phyloP scores from a whole-genome alignment of 805 yeast genomes.

The Blastobotrys peoriensis region DNA sequence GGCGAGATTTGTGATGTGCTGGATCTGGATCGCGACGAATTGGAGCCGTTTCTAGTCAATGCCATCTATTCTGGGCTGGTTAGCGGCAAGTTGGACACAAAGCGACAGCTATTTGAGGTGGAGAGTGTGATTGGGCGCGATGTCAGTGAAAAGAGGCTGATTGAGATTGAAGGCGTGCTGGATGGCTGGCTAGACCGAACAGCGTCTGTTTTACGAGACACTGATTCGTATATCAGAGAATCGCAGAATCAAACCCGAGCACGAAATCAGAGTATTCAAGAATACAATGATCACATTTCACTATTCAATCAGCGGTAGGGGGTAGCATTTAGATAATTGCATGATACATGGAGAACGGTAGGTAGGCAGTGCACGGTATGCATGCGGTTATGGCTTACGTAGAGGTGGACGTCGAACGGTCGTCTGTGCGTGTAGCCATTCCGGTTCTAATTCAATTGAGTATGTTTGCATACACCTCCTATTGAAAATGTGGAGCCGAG shows the following conservation, averaged over 20 bases:
- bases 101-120: conserved; percentile 15
- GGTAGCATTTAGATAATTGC: too few relatives aligned
- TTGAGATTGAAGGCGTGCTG: conserved; percentile 13
- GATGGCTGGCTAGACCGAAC: conserved; percentile 9
- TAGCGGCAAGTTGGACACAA: conserved; percentile 23
- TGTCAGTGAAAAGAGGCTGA: conserved; percentile 15
- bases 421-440: too few relatives aligned
- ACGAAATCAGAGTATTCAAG: neutral
- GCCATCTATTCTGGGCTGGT: conserved; percentile 22
- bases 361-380: too few relatives aligned
- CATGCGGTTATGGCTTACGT: too few relatives aligned
- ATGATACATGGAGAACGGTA: too few relatives aligned
- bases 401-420: too few relatives aligned
- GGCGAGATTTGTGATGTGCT: conserved; percentile 11
- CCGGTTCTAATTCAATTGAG: too few relatives aligned
- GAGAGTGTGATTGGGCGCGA: conserved; percentile 17
- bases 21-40: conserved; percentile 8
- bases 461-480: too few relatives aligned
- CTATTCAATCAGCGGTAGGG: neutral
- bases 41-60: conserved; percentile 21
- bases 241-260: neutral
- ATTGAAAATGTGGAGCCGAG: too few relatives aligned
- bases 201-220: conserved; percentile 6
- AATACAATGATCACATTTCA: neutral
- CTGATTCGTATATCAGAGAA: neutral